phyloP scores from a whole-genome alignment of 2,329 filamentous ascomycete genomes.

The Dothiorella sarmentorum region DNA sequence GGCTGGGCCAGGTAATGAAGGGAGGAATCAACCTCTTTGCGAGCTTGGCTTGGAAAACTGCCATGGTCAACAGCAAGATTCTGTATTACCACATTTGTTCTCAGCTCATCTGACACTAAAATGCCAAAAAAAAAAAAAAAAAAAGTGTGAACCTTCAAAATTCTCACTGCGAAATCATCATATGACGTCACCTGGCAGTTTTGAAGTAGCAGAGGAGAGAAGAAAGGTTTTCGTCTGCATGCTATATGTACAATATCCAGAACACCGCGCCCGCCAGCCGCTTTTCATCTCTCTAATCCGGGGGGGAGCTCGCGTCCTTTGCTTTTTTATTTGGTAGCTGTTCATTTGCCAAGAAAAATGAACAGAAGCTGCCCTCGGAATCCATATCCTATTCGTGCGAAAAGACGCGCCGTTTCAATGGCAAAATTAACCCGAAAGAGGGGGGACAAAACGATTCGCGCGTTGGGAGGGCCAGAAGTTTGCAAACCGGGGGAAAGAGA shows the following conservation, averaged over 20 bases:
- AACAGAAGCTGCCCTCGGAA: slow-evolving; percentile 6
- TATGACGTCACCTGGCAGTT: background rate
- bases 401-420: slow-evolving; percentile 3
- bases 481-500: slow-evolving; percentile 4
- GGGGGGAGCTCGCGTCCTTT: background rate
- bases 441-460: background rate
- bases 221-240: slow-evolving; percentile 13
- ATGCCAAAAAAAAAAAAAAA: background rate
- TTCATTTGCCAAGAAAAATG: slow-evolving; percentile 8
- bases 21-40: background rate
- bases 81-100: slow-evolving; percentile 13
- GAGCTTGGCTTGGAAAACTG: background rate
- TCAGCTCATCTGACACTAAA: slow-evolving; percentile 3
- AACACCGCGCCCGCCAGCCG: slow-evolving; percentile 7
- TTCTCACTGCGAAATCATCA: background rate
- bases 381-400: background rate
- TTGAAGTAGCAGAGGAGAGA: background rate
- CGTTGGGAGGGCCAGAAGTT: background rate
- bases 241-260: slow-evolving; percentile 16
- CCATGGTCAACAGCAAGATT: background rate
- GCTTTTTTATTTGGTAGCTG: slow-evolving; percentile 1
- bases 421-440: slow-evolving; percentile 11
- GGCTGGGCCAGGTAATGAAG: slow-evolving; percentile 1
- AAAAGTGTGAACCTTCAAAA: too few relatives aligned
- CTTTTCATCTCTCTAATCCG: slow-evolving; percentile 4